phyloP scores from a whole-genome alignment of 1,139 yeast genomes.

The Geotrichum phurueaensis region DNA sequence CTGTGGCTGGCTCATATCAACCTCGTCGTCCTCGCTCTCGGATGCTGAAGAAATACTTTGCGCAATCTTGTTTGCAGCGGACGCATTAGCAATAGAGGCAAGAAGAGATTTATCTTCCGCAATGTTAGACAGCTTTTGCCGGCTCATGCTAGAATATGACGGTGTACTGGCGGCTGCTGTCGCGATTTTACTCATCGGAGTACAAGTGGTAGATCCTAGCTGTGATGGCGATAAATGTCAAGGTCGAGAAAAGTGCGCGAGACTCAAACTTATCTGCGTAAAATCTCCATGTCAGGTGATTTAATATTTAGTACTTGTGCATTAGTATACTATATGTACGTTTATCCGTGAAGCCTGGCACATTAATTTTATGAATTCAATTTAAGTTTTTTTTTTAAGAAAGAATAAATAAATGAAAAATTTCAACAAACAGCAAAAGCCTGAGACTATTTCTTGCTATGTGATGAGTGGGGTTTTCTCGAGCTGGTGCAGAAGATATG shows the following conservation, averaged over 20 bases:
- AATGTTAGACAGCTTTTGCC: background rate
- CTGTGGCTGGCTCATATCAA: background rate
- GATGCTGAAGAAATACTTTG: background rate
- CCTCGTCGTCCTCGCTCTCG: background rate
- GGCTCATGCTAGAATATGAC: background rate
- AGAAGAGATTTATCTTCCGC: background rate
- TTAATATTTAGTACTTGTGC: background rate
- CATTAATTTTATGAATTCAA: too few species aligned
- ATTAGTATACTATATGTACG: too few species aligned
- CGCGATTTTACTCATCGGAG: background rate
- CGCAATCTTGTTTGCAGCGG: background rate
- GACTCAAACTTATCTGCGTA: background rate
- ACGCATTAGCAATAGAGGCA: background rate
- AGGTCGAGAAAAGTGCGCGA: background rate
- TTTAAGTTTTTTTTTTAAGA: too few species aligned
- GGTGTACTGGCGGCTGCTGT: background rate
- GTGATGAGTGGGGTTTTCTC: background rate
- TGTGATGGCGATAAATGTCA: background rate
- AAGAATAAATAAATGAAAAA: too few species aligned
- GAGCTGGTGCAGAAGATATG: slow-evolving; percentile 18
- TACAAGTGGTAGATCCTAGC: background rate
- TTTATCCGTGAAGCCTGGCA: too few species aligned
- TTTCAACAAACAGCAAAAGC: background rate
- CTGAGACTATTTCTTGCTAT: background rate
- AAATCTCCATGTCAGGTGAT: background rate